These are phyloP conservation scores for Paraleonurus japonicus DNA, from an alignment of 257 asterid genomes.

Conservation along the genomic window DNA sequence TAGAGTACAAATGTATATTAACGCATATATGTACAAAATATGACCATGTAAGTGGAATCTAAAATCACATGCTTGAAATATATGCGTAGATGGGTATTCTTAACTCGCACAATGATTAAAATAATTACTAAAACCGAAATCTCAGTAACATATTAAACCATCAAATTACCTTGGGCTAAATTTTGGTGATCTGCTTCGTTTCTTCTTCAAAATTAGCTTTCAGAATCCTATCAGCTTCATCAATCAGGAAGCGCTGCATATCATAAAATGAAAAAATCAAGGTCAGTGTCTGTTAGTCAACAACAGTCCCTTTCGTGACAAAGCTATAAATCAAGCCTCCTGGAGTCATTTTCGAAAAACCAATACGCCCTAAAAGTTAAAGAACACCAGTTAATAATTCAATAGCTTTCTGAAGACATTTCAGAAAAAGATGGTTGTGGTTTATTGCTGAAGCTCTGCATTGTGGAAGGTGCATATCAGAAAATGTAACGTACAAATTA, in stretches of 20 bases:
- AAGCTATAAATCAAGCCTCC: constrained; percentile 96
- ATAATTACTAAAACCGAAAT: background rate
- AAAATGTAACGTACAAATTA: no score
- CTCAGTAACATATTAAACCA: background rate
- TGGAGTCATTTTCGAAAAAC: constrained; percentile 57
- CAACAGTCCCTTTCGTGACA: constrained; percentile 94
- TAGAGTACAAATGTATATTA: no score
- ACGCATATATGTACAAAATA: no score
- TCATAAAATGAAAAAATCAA: constrained; percentile 21
- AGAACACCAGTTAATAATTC: constrained; percentile 7
- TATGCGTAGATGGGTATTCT: no score
- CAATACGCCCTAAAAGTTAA: constrained; percentile 6
- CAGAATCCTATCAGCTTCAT: constrained; percentile 94
- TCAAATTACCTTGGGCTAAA: constrained; percentile 78
- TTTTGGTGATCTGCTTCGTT: constrained; percentile 73
- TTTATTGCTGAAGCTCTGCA: no score
- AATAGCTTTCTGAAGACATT: no score
- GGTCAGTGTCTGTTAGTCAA: constrained; percentile 19
- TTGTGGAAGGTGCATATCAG: no score
- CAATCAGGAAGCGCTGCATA: constrained; percentile 85
- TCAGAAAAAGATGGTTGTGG: no score
- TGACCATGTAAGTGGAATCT: no score
- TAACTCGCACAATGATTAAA: background rate
- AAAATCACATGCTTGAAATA: no score
- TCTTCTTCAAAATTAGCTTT: constrained; percentile 95